Percentiles rank a stretch among this genome's conserved stretches.
phyloP scores from a whole-genome alignment of 495 filamentous ascomycete genomes.

The Cetradonia linearis region DNA sequence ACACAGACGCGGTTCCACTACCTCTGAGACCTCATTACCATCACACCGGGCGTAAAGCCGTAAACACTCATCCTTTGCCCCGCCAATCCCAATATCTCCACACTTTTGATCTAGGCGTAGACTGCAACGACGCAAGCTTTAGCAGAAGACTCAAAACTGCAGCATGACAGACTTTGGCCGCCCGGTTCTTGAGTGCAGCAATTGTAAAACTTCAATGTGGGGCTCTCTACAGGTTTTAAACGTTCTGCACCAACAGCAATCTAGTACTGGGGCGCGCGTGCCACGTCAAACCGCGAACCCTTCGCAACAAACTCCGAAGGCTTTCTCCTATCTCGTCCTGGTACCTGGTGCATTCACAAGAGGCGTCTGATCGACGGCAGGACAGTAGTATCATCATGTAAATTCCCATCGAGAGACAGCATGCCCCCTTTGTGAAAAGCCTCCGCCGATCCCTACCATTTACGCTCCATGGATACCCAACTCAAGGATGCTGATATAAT shows the following conservation, averaged over 20 bases:
- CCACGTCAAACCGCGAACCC: background rate
- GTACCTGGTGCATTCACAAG: background rate
- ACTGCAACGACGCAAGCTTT: background rate
- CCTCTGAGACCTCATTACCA: background rate
- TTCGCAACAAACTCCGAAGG: background rate
- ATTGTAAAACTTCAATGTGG: background rate
- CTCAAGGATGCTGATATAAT: conserved; percentile 1
- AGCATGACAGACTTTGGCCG: background rate
- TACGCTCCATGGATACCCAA: conserved; percentile 19
- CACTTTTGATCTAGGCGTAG: background rate
- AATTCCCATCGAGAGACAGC: background rate
- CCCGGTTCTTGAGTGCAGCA: background rate
- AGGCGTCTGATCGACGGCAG: background rate
- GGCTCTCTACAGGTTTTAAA: background rate
- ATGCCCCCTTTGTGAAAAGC: background rate
- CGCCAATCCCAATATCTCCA: background rate
- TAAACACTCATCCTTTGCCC: conserved; percentile 1
- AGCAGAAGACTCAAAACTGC: no score
- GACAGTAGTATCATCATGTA: background rate
- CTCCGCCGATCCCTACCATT: conserved; percentile 1
- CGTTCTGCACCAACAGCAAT: background rate
- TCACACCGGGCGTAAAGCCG: conserved; percentile 3
- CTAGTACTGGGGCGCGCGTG: background rate
- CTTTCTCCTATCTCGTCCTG: background rate
- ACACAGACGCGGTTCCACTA: conserved; percentile 4